Percentiles rank a stretch among this genome's conserved stretches.
Conservation (phyloP, 78 protist genomes). For the Monosiga brevicollis region DNA sequence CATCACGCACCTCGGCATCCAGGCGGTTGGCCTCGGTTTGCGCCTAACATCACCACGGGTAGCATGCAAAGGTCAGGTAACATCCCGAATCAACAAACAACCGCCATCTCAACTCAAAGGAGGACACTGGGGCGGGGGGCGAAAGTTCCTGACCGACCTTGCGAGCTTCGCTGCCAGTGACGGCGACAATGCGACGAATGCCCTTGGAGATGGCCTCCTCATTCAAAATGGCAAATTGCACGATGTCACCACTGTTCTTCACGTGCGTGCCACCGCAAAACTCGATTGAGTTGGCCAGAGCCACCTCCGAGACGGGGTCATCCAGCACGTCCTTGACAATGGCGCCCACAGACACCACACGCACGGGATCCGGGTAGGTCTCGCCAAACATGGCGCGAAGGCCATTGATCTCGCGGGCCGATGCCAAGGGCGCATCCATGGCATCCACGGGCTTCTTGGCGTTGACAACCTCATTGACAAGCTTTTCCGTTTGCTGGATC, state of each 20-base stretch:
- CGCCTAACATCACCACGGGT: not conserved
- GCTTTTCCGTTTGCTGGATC: slow-evolving; percentile 41
- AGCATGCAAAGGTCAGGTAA: not conserved
- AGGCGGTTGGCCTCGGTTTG: not conserved
- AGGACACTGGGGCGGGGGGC: not conserved
- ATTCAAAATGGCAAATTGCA: slow-evolving; percentile 47
- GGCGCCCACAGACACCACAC: slow-evolving; percentile 73
- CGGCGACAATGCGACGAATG: slow-evolving; percentile 73
- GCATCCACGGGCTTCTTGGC: slow-evolving; percentile 41
- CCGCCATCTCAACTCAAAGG: not conserved
- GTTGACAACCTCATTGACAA: slow-evolving; percentile 32
- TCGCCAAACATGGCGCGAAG: slow-evolving; percentile 82
- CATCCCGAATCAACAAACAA: not conserved
- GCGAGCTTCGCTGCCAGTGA: slow-evolving; percentile 64
- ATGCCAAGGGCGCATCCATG: slow-evolving; percentile 44
- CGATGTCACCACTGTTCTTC: slow-evolving; percentile 44
- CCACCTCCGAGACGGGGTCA: slow-evolving; percentile 43
- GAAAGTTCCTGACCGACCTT: not conserved
- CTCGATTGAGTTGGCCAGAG: slow-evolving; percentile 67
- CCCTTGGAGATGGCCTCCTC: slow-evolving; percentile 85
- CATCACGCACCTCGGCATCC: not conserved
- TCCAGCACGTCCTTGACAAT: slow-evolving; percentile 52
- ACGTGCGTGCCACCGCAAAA: slow-evolving; percentile 92
- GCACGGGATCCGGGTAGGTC: slow-evolving; percentile 89
- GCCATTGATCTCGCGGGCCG: slow-evolving; percentile 67